A percentile compares a stretch with the other conserved stretches of the same genome.
Evolutionary conservation across 345 rosid species (phyloP).

Genomic region (Hypericum androsaemum): DNA sequence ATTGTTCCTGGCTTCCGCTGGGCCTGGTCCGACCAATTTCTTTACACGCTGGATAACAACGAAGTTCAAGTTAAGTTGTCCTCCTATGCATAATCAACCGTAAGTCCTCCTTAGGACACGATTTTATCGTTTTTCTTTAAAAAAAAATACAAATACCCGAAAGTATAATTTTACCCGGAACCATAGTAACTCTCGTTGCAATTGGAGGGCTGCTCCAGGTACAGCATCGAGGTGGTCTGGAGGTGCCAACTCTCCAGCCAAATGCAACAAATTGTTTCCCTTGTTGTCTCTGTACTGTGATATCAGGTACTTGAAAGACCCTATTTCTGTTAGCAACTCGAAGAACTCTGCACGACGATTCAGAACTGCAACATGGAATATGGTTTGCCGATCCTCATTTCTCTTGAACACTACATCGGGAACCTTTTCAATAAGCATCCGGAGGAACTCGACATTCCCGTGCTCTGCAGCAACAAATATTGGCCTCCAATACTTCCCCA

Average conservation of each 20-base stretch:
- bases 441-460: no score
- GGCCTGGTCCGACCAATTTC: constrained; percentile 1
- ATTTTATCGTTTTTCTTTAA: no score
- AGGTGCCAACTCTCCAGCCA: constrained; percentile 10
- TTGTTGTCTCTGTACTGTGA: background rate
- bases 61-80: background rate
- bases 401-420: constrained; percentile 11
- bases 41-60: constrained; percentile 6
- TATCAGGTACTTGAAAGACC: constrained; percentile 9
- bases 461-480: no score
- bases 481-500: no score
- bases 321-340: constrained; percentile 13
- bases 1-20: background rate
- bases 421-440: no score
- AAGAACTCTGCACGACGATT: constrained; percentile 14
- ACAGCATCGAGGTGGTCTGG: constrained; percentile 4
- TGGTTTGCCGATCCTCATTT: constrained; percentile 8
- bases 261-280: constrained; percentile 12
- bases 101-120: background rate
- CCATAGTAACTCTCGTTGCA: constrained; percentile 13
- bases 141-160: no score
- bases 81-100: no score
- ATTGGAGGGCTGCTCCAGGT: constrained; percentile 19
- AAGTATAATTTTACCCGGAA: constrained; percentile 16
- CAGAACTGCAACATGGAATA: constrained; percentile 21